These are phyloP conservation scores for Tylopilus felleus DNA, from an alignment of 768 basidiomycete genomes.

Conservation along the genomic window DNA sequence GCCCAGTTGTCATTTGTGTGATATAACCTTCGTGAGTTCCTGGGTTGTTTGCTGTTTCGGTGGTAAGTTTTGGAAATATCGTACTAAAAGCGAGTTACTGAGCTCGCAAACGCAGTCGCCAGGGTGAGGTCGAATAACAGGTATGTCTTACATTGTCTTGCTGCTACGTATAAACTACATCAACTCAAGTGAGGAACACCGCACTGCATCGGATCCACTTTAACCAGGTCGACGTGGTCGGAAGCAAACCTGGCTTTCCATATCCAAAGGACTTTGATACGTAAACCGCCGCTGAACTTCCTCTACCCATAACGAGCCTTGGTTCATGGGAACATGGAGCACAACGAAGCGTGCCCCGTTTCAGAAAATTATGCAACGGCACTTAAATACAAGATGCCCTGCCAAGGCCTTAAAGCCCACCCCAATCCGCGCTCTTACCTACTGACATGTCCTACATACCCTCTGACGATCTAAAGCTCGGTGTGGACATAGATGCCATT, in stretches of 20 bases:
- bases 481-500: neutral
- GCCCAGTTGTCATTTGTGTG: neutral
- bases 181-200: too few relatives aligned
- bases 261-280: neutral
- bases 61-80: too few relatives aligned
- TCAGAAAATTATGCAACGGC: neutral
- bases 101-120: too few relatives aligned
- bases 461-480: neutral
- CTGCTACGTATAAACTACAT: too few relatives aligned
- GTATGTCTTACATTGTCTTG: too few relatives aligned
- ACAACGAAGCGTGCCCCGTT: neutral
- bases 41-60: neutral
- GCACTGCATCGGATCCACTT: neutral
- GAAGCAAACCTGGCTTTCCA: neutral
- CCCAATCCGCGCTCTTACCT: neutral
- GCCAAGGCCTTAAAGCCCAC: conserved; percentile 3
- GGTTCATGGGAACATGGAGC: neutral
- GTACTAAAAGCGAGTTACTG: too few relatives aligned
- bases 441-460: conserved; percentile 4
- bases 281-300: neutral
- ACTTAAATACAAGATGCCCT: neutral
- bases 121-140: too few relatives aligned
- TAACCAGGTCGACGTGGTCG: neutral
- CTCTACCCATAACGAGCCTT: neutral
- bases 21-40: neutral